Evolutionary conservation across 257 asterid species (phyloP).

Genomic region (Anisodus acutangulus): DNA sequence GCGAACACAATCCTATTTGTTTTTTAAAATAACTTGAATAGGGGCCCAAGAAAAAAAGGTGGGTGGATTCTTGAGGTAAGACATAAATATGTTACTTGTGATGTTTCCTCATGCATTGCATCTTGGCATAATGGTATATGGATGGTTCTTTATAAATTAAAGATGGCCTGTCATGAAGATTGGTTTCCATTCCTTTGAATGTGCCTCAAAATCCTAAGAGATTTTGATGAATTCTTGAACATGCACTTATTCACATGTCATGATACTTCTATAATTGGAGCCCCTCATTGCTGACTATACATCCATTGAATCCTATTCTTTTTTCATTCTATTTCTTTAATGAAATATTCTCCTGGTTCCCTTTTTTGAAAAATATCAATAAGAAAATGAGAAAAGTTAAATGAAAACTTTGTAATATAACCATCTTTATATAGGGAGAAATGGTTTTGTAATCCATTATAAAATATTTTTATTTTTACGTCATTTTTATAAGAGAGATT

Average conservation of each 20-base stretch:
- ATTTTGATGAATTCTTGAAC: constrained; percentile 23
- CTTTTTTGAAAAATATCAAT: background rate
- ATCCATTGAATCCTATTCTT: background rate
- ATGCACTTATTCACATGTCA: background rate
- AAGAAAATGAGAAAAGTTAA: background rate
- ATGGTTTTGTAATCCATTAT: too few species aligned
- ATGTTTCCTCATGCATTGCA: constrained; percentile 13
- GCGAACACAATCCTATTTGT: background rate
- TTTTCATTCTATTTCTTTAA: background rate
- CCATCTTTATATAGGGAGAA: background rate
- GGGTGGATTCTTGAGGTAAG: background rate
- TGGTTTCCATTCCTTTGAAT: background rate
- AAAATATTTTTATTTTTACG: too few species aligned
- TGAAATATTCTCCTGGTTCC: constrained; percentile 4
- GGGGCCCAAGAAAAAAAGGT: background rate
- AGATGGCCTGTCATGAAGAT: background rate
- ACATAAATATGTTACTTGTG: background rate
- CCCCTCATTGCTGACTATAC: background rate
- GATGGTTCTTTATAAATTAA: background rate
- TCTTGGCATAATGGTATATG: background rate
- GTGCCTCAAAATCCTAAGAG: constrained; percentile 1
- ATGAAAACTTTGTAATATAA: background rate
- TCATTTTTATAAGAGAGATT: too few species aligned
- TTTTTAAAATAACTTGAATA: background rate
- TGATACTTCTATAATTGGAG: background rate